phyloP scores from a whole-genome alignment of 2,329 filamentous ascomycete species.

The Periconia sp. region DNA sequence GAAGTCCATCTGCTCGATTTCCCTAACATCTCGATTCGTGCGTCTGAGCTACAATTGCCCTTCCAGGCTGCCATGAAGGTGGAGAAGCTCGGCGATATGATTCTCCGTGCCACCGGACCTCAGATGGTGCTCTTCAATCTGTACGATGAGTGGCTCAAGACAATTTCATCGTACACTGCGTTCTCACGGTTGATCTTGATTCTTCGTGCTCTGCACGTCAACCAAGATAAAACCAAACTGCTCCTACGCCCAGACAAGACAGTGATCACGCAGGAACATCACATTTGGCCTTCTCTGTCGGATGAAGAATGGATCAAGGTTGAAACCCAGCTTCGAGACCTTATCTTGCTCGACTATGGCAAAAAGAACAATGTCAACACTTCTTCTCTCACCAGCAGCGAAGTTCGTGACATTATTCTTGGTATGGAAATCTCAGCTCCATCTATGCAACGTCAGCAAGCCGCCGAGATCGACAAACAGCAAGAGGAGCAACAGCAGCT shows the following conservation, averaged over 20 bases:
- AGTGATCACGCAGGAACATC: constrained; percentile 96
- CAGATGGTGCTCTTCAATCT: constrained; percentile 99
- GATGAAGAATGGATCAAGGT: constrained; percentile 99
- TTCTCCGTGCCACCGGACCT: constrained; percentile 94
- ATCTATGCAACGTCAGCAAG: constrained; percentile 96
- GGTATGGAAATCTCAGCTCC: constrained; percentile 99
- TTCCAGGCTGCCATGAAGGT: constrained; percentile 99
- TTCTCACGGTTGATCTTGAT: constrained; percentile 96
- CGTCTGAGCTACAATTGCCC: constrained; percentile 92
- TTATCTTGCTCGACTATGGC: constrained; percentile 97
- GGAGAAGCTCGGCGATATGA: constrained; percentile 99
- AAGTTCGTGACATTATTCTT: constrained; percentile 96
- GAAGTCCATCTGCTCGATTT: constrained; percentile 98
- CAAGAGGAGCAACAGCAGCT: constrained; percentile 95
- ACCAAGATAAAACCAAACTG: constrained; percentile 97
- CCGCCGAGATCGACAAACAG: constrained; percentile 98
- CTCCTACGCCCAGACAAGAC: constrained; percentile 94
- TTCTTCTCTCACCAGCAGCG: constrained; percentile 91
- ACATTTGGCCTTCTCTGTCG: constrained; percentile 93
- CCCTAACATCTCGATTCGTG: constrained; percentile 97
- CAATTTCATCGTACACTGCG: constrained; percentile 95
- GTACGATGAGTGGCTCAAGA: constrained; percentile 98
- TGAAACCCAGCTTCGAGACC: constrained; percentile 91
- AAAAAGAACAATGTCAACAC: constrained; percentile 99
- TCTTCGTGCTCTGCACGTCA: constrained; percentile 91